Conservation (phyloP, 305 asterid species). For the Plantago lanceolata region DNA sequence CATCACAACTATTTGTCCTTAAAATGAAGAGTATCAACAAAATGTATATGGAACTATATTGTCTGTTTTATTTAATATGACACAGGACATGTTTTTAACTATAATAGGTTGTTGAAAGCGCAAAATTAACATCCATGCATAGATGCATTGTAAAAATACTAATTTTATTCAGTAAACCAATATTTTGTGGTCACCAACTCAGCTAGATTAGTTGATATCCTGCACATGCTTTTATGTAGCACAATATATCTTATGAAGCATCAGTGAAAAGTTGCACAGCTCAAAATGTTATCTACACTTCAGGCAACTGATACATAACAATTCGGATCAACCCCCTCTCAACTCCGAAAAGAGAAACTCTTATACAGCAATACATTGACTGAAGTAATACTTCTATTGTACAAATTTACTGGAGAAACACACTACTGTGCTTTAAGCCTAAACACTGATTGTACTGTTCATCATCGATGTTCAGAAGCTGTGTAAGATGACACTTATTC, state of each 20-base stretch:
- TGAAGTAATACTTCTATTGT: background rate
- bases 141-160: background rate
- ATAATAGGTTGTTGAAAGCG: background rate
- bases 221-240: background rate
- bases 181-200: background rate
- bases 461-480: background rate
- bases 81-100: too few species aligned
- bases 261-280: too few species aligned
- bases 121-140: background rate
- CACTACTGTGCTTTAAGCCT: background rate
- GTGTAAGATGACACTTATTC: background rate
- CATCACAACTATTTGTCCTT: conserved; percentile 28
- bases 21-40: background rate
- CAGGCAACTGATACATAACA: background rate
- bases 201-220: background rate
- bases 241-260: background rate
- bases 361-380: background rate
- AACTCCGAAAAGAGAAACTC: background rate
- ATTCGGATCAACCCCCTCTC: background rate
- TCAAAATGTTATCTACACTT: background rate
- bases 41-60: background rate
- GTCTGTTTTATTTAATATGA: background rate
- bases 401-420: background rate
- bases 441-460: background rate
- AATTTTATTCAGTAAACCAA: background rate